These are phyloP conservation scores for Aspergillus carlsbadensis DNA, from an alignment of 495 filamentous ascomycete genomes.

Conservation along the genomic window DNA sequence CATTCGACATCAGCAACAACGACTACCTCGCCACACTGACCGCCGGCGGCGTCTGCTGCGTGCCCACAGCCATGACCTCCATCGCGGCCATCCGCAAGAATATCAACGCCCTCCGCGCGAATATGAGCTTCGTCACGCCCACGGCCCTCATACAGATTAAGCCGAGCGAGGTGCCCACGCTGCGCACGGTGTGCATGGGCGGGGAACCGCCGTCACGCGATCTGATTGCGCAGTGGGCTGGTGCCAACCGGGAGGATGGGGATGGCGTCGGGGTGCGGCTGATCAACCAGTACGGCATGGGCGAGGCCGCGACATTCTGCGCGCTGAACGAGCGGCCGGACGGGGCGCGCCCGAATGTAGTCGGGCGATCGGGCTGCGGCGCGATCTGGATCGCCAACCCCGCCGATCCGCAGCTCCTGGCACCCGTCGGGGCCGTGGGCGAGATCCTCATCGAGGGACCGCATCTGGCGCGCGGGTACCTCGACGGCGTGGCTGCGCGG, in stretches of 20 bases:
- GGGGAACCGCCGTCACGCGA: constrained; percentile 48
- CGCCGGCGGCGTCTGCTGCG: constrained; percentile 47
- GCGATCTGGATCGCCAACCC: constrained; percentile 26
- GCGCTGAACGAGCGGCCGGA: constrained; percentile 19
- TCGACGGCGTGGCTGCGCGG: constrained; percentile 31
- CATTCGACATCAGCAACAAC: constrained; percentile 45
- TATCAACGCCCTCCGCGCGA: constrained; percentile 35
- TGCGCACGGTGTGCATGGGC: constrained; percentile 12
- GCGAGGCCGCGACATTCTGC: constrained; percentile 38
- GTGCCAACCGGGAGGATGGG: no score
- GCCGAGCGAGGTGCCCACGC: constrained; percentile 32
- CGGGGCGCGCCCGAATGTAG: background rate
- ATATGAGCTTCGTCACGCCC: constrained; percentile 43
- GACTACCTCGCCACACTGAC: constrained; percentile 42
- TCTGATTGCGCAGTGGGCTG: constrained; percentile 44
- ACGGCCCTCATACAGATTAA: constrained; percentile 38
- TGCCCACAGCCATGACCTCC: constrained; percentile 35
- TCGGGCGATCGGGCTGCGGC: background rate
- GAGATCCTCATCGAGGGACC: constrained; percentile 62
- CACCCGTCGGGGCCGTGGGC: constrained; percentile 53
- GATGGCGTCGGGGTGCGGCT: constrained; percentile 32
- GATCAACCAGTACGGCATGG: constrained; percentile 59
- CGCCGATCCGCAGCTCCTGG: constrained; percentile 42
- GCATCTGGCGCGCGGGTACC: constrained; percentile 51
- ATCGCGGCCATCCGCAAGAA: constrained; percentile 30